Base-by-base conservation (phyloP, 2,329 filamentous ascomycete species). In the Thyridium curvatum region DNA sequence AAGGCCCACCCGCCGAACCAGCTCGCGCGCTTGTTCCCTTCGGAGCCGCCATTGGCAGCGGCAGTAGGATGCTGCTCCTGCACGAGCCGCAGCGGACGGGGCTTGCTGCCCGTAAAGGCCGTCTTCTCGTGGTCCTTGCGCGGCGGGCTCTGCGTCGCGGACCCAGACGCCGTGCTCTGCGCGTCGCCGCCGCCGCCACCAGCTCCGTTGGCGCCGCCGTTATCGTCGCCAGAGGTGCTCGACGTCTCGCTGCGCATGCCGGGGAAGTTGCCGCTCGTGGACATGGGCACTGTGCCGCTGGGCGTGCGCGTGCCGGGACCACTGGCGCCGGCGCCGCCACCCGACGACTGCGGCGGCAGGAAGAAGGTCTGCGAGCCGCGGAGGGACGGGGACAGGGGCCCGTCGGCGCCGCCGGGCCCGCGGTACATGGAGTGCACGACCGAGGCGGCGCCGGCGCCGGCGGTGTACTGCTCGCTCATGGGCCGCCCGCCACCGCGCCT, bases 401-500 rank as follows among this genome's bases (percentile, higher is more conserved):
- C 74, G 16, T 84, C 75, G n/a, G n/a, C n/a, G 10, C 79, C 77
- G 9, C 82, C 82, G 9, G 80, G 76, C 12, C 84, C 84, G 53
- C 82, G 83, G 66, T 94, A 94, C 85, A 95, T 94, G 60, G 90
- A 89, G 52, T 86, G 87, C 35, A 95, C 83, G 21, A 94, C 77
- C 43, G 74, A 79, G 8, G 86, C 84, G 14, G 80, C 82, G 13
- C 53, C 53, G 17, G 80, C 81, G 8, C 52, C 55, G 33, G 65
- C 65, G 1, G 73, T 74, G 53, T 67, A 77, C 58, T 83, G 79
- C 51, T 83, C 79, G 51, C 77, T 81, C 64, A 77, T 76, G 40
- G 79, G 79, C 30, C 79, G 46, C 15, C 40, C 40, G 2, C 41
- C 67, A 37, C 58, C 57, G 42, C 70, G 71, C 44, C 75, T 71